These are phyloP conservation scores for Termitomyces sp. DNA, from an alignment of 768 basidiomycete species.

Conservation along the genomic window DNA sequence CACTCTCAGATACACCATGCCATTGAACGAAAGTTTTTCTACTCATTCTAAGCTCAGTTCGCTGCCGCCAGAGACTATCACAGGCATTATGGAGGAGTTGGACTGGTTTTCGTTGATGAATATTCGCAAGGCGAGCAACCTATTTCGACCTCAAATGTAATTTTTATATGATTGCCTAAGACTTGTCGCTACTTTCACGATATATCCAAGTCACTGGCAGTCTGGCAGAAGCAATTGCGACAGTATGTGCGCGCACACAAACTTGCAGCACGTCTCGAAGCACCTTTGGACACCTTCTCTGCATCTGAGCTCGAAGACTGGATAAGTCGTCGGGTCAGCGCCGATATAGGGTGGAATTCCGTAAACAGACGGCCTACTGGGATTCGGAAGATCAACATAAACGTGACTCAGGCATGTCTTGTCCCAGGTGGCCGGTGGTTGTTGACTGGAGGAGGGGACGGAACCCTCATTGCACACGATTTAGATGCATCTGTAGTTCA, in stretches of 20 bases:
- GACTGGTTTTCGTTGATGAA: conserved; percentile 10
- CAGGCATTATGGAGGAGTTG: conserved; percentile 2
- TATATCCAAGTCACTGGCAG: conserved; percentile 1
- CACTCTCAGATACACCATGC: background rate
- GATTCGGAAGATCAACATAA: background rate
- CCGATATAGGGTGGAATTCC: conserved; percentile 8
- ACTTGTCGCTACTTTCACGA: conserved; percentile 1
- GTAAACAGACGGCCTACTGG: background rate
- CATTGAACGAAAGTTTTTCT: background rate
- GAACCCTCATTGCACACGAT: background rate
- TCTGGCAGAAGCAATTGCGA: conserved; percentile 6
- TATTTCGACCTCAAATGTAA: background rate
- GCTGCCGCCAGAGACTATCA: conserved; percentile 2
- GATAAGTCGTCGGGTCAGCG: conserved; percentile 6
- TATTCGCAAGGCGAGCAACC: conserved; percentile 2
- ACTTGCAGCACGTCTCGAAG: background rate
- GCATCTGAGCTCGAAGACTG: conserved; percentile 5
- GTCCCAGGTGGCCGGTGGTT: conserved; percentile 8
- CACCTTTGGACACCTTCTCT: conserved; percentile 2
- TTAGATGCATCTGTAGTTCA: conserved; percentile 2
- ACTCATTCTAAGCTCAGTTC: background rate
- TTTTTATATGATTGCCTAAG: background rate
- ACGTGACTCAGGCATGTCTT: conserved; percentile 1
- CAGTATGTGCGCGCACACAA: background rate
- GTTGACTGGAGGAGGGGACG: conserved; percentile 1